Base-by-base conservation (phyloP, 768 basidiomycete species). In the Auriscalpium vulgare region DNA sequence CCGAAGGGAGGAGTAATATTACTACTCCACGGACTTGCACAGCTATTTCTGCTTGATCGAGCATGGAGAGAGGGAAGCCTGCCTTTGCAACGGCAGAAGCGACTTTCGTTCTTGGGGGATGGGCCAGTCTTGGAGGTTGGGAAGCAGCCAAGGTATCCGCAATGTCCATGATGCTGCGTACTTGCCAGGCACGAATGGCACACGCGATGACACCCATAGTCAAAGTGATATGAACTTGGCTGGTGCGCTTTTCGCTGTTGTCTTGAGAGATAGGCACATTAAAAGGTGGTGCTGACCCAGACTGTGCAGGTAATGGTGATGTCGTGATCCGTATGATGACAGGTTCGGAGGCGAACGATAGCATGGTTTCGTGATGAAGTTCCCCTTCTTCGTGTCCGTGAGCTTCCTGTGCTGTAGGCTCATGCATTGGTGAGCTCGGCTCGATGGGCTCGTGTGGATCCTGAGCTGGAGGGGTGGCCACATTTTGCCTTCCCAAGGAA, bases 1-100 rank as follows among this genome's bases (percentile, higher is more conserved):
- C 46, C 59, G 60, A 56, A 9, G 77, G 74, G 50, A 83, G 71
- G 11, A 83, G 59, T 36, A 87, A 58, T 7, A 83, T 54, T 34
- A 79, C 67, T 8, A 84, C 66, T 11, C 80, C 74, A 3, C 81
- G 78, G 36, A 77, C 54, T 13, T 60, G 63, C 7, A 76, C 37
- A 37, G 56, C 63, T 5, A 69, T 65, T 29, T 74, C 72, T 40
- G 79, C 45, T 43, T 61, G 62, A 56, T 63, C 69, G 19, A 73
- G 62, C 9, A 61, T 55, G 4, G 67, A 54, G n/a, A 59, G 64
- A 43, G 56, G 19, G 50, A 50, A 36, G 2, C 29, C 29, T 29
- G 29, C 29, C 7, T 29, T 29, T 29, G 29, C 29, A 29, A 4
- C 29, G 29, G 29, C 29, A 4, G 29, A 29, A 29, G 29, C 29